These are phyloP conservation scores for Hypoxylon sp. DNA, from an alignment of 2,329 filamentous ascomycete genomes.

Conservation along the genomic window DNA sequence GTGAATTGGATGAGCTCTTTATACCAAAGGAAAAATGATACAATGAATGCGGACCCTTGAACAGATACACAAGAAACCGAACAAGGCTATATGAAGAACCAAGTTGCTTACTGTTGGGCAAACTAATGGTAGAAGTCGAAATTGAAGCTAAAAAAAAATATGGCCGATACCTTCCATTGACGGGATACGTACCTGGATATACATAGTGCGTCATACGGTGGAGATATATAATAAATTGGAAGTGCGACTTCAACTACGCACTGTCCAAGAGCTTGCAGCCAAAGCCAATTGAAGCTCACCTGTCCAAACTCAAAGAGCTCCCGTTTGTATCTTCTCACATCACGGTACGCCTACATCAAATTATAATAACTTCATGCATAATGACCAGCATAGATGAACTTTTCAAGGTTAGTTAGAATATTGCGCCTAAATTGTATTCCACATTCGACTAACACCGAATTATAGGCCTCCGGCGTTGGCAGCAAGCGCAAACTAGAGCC, in stretches of 20 bases:
- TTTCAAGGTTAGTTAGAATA: constrained; percentile 63
- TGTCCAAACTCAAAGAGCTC: not conserved
- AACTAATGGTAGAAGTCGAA: constrained; percentile 10
- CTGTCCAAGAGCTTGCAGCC: constrained; percentile 1
- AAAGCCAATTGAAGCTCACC: constrained; percentile 24
- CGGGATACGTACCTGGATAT: constrained; percentile 1
- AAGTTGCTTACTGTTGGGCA: constrained; percentile 32
- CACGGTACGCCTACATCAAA: constrained; percentile 7
- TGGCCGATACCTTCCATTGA: constrained; percentile 12
- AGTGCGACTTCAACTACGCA: not conserved
- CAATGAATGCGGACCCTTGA: not conserved
- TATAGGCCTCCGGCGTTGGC: constrained; percentile 57
- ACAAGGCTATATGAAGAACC: constrained; percentile 9
- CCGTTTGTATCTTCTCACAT: not conserved
- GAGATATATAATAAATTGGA: not conserved
- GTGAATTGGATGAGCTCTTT: not conserved
- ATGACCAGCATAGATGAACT: constrained; percentile 74
- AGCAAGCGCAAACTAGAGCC: constrained; percentile 76
- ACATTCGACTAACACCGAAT: constrained; percentile 7
- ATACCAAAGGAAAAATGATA: not conserved
- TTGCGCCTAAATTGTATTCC: not conserved
- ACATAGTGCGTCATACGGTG: not conserved
- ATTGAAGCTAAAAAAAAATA: constrained; percentile 23
- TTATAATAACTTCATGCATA: constrained; percentile 12
- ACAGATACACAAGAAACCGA: not conserved